Base-by-base conservation (phyloP, 345 rosid species). In the Raphanus sativus region DNA sequence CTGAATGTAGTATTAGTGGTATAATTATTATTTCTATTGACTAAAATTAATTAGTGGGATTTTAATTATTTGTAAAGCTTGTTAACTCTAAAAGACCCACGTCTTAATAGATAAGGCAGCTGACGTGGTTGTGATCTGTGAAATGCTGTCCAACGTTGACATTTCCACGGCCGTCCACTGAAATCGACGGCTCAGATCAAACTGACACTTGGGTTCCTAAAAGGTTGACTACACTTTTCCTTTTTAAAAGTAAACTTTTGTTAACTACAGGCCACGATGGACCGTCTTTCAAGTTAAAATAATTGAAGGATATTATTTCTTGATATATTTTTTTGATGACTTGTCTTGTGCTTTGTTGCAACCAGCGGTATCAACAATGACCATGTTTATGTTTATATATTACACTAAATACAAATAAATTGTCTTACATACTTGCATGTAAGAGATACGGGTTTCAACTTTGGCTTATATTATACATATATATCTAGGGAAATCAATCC, bases 101-200 rank as follows among this genome's bases (percentile, higher is more conserved):
- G 36, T 64, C 52, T 38, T 12, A 12, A 12, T 5, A 68, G 82
- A 79, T 73, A 79, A 73, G 38, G 4, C 15, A 67, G 40, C 70
- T 79, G 66, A 79, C 70, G 70, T 79, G 82, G 82, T 16, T 40
- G 8, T 79, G 71, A 79, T 62, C 11, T 34, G 65, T 10, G 5
- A 34, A 30, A 16, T 50, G 64, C 77, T 67, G 81, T 61, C 74
- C 9, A 52, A 68, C 59, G 40, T 66, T 73, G 77, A 77, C 77
- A 48, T 64, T 65, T 5, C 2, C 24, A 65, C 65, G 65, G 50
- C 59, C 21, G 71, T 38, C 54, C 62, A 6, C 24, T 40, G 2
- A 72, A 71, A 71, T 48, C 69, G 28, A 78, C 74, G 32, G 64
- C 54, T 13, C 48, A 42, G 63, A 72, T 60, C 13, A 72, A n/a